Percentiles rank a stretch among this genome's conserved stretches.
Evolutionary conservation across 2,329 filamentous ascomycete species (phyloP).

Genomic region (Trichoderma koningiopsis): DNA sequence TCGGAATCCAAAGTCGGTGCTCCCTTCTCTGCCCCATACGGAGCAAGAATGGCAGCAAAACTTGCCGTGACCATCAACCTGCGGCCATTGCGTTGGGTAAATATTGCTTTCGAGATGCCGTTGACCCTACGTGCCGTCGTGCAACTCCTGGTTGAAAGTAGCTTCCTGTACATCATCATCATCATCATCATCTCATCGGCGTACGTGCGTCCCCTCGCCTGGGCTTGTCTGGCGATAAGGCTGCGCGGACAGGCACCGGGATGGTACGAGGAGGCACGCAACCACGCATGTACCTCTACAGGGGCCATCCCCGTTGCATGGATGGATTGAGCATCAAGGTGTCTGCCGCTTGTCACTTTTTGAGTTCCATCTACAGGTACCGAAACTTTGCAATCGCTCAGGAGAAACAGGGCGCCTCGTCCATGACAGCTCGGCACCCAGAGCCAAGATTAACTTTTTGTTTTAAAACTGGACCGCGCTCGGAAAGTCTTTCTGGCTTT

Average conservation of each 20-base stretch:
- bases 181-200: neutral
- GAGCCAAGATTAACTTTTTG: conserved; percentile 6
- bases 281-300: neutral
- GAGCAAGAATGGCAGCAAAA: neutral
- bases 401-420: neutral
- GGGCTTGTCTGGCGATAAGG: neutral
- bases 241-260: conserved; percentile 12
- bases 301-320: conserved; percentile 2
- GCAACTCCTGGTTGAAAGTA: neutral
- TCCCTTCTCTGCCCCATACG: neutral
- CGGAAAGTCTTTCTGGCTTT: neutral
- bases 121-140: neutral
- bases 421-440: neutral
- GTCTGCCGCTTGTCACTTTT: conserved; percentile 10
- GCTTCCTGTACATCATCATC: neutral
- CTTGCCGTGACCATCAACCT: neutral
- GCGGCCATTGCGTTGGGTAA: neutral
- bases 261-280: neutral
- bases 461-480: neutral
- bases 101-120: neutral
- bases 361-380: neutral
- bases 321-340: neutral
- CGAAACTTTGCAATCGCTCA: neutral
- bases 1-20: neutral
- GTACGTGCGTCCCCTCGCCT: neutral